Percentiles rank a stretch among this genome's conserved stretches.
These are phyloP conservation scores for Xylaria sp. DNA, from an alignment of 2,329 filamentous ascomycete species.

Conservation along the genomic window DNA sequence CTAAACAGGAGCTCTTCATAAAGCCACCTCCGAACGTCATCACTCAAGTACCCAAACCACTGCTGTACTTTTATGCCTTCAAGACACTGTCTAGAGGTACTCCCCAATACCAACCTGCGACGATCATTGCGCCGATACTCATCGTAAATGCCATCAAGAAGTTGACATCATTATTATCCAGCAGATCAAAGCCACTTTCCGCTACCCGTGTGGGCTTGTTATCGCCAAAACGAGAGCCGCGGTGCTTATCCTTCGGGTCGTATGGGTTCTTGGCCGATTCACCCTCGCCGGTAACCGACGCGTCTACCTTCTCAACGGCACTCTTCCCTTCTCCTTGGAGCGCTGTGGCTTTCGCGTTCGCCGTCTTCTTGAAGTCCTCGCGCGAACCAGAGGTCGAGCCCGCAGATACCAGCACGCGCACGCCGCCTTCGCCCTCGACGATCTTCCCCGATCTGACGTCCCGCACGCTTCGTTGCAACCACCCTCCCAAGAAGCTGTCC, in stretches of 20 bases:
- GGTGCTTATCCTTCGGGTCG: constrained; percentile 52
- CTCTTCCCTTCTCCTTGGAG: constrained; percentile 48
- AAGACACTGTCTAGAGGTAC: constrained; percentile 52
- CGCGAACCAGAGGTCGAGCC: constrained; percentile 29
- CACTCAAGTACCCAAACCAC: background rate
- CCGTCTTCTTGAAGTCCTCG: constrained; percentile 39
- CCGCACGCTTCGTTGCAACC: constrained; percentile 83
- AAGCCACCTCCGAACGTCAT: background rate
- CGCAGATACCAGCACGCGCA: constrained; percentile 54
- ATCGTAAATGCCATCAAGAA: constrained; percentile 84
- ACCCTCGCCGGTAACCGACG: constrained; percentile 41
- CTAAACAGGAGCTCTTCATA: background rate
- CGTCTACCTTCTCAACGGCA: constrained; percentile 42
- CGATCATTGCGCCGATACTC: constrained; percentile 75
- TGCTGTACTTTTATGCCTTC: constrained; percentile 28
- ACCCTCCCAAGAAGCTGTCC: constrained; percentile 84
- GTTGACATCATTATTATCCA: constrained; percentile 97
- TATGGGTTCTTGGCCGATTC: constrained; percentile 47
- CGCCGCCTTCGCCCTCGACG: constrained; percentile 81
- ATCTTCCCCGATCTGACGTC: constrained; percentile 85
- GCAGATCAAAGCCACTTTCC: constrained; percentile 69
- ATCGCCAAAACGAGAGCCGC: constrained; percentile 56
- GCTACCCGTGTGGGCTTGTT: constrained; percentile 63
- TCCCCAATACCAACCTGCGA: constrained; percentile 64
- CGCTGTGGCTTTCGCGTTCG: constrained; percentile 45